These are phyloP conservation scores for Xylaria palmicola DNA, from an alignment of 495 filamentous ascomycete genomes.

Conservation along the genomic window DNA sequence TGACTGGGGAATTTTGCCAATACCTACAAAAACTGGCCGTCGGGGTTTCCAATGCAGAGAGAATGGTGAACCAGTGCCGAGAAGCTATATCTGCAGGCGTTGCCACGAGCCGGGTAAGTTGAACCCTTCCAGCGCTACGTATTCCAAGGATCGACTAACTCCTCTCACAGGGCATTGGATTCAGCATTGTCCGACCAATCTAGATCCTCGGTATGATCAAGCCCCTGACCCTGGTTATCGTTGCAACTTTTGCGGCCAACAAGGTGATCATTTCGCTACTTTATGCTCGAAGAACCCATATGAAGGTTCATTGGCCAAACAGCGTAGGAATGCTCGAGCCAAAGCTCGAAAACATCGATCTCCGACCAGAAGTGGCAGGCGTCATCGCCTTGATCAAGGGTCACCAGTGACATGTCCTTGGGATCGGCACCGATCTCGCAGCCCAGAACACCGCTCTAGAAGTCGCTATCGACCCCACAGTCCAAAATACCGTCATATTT, in stretches of 20 bases:
- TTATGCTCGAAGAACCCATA: conserved; percentile 35
- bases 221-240: conserved; percentile 28
- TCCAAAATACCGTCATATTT: neutral
- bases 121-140: neutral
- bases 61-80: neutral
- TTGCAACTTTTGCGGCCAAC: conserved; percentile 34
- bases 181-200: conserved; percentile 40
- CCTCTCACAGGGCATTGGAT: conserved; percentile 41
- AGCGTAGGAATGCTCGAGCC: conserved; percentile 15
- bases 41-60: neutral
- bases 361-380: neutral
- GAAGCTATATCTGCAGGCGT: conserved; percentile 34
- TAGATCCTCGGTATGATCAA: conserved; percentile 36
- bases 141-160: conserved; percentile 20
- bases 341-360: neutral
- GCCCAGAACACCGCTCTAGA: neutral
- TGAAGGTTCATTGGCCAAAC: conserved; percentile 27
- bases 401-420: neutral
- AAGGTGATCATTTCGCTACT: conserved; percentile 32
- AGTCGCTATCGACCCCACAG: conserved; percentile 6
- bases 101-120: conserved; percentile 37
- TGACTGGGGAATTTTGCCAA: neutral
- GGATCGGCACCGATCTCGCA: neutral
- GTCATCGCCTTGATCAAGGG: conserved; percentile 2
- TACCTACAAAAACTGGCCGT: neutral